Conservation (phyloP, 768 basidiomycete genomes). For the Pisolithus marmoratus region DNA sequence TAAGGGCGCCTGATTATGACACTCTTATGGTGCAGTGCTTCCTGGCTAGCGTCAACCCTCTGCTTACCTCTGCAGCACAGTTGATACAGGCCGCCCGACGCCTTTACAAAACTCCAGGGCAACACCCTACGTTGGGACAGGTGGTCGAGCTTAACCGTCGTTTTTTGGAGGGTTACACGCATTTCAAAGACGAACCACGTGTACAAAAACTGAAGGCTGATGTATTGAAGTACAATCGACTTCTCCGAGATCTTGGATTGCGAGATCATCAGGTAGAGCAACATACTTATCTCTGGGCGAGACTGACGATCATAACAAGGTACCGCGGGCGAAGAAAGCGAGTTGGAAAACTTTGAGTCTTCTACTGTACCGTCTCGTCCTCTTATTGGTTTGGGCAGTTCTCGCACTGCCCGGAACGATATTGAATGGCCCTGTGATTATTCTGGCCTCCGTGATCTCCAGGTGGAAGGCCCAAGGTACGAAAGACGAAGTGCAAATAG, state of each 20-base stretch:
- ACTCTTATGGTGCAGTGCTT: slow-evolving; percentile 80
- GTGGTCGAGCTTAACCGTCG: slow-evolving; percentile 93
- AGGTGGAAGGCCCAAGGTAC: slow-evolving; percentile 82
- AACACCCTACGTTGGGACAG: slow-evolving; percentile 90
- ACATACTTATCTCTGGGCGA: slow-evolving; percentile 1
- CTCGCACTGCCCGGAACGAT: slow-evolving; percentile 88
- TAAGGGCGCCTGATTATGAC: slow-evolving; percentile 94
- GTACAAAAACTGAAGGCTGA: slow-evolving; percentile 74
- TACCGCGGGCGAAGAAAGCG: slow-evolving; percentile 81
- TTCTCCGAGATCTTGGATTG: slow-evolving; percentile 82
- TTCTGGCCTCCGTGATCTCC: slow-evolving; percentile 84
- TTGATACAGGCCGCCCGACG: slow-evolving; percentile 93
- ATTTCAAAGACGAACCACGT: slow-evolving; percentile 89
- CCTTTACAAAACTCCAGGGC: slow-evolving; percentile 90
- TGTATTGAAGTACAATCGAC: slow-evolving; percentile 86
- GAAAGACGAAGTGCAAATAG: neutral
- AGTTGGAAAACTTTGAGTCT: slow-evolving; percentile 84
- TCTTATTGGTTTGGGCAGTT: slow-evolving; percentile 75
- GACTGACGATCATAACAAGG: slow-evolving; percentile 35
- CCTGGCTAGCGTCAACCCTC: neutral
- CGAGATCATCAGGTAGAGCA: slow-evolving; percentile 81
- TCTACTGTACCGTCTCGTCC: slow-evolving; percentile 71
- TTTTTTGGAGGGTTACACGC: slow-evolving; percentile 86
- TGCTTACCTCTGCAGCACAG: slow-evolving; percentile 34
- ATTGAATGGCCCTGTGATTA: slow-evolving; percentile 89